These are phyloP conservation scores for Leucocoprinus birnbaumii DNA, from an alignment of 768 basidiomycete genomes.

Conservation along the genomic window DNA sequence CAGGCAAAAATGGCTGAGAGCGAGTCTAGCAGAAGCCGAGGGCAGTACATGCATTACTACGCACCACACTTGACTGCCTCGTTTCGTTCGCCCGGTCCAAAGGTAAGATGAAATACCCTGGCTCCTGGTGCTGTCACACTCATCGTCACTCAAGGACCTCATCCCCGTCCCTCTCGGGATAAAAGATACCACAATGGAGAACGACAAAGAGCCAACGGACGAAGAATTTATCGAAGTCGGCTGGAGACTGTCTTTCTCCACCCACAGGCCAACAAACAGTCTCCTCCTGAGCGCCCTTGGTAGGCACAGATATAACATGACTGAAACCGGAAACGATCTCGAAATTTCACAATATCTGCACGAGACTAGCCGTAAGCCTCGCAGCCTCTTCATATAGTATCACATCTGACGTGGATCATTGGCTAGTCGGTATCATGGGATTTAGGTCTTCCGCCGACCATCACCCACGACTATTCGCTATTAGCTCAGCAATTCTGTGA, in stretches of 20 bases:
- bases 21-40: too few species aligned
- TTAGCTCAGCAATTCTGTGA: constrained; percentile 14
- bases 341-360: too few species aligned
- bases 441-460: too few species aligned
- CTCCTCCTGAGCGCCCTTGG: too few species aligned
- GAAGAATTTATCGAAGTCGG: constrained; percentile 25
- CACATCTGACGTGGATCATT: too few species aligned
- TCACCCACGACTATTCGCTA: too few species aligned
- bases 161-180: constrained; percentile 29
- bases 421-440: too few species aligned
- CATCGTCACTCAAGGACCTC: constrained; percentile 23
- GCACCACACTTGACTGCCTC: constrained; percentile 27
- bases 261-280: constrained; percentile 21
- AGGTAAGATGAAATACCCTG: constrained; percentile 16
- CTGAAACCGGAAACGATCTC: constrained; percentile 17
- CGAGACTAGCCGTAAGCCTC: too few species aligned
- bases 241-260: constrained; percentile 30
- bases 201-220: background rate
- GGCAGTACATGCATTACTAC: constrained; percentile 23
- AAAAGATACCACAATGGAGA: too few species aligned
- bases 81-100: constrained; percentile 22
- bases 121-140: background rate
- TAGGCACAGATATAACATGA: constrained; percentile 20
- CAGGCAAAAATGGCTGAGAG: background rate
- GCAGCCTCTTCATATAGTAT: too few species aligned